Evolutionary conservation across 169 alveolate genomes (phyloP).

Genomic region (Plasmodium billcollinsi): DNA sequence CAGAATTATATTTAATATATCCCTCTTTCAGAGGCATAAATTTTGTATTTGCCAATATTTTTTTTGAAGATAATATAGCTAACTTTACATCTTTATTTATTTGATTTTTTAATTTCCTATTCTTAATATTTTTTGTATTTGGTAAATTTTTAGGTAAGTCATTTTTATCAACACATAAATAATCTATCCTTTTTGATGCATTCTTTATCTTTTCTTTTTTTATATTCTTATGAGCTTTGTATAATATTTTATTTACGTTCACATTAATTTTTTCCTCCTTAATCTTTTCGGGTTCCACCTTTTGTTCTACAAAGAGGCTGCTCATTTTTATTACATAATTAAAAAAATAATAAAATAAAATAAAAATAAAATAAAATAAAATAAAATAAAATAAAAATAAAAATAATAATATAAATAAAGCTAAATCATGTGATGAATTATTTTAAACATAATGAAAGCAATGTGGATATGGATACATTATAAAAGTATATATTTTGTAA

Average conservation of each 20-base stretch:
- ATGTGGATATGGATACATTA: too few species aligned
- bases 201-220: neutral
- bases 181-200: neutral
- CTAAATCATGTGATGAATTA: too few species aligned
- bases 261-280: constrained; percentile 5
- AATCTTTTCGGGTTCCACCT: constrained; percentile 23
- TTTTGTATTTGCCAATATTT: constrained; percentile 32
- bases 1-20: constrained; percentile 11
- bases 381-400: too few species aligned
- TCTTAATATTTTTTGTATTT: constrained; percentile 53
- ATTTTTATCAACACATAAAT: neutral
- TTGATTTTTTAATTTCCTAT: constrained; percentile 27
- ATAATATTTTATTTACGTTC: neutral
- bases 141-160: constrained; percentile 24
- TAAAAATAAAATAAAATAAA: too few species aligned
- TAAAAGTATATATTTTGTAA: too few species aligned
- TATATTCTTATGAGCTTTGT: neutral
- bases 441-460: too few species aligned
- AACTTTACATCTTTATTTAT: constrained; percentile 40
- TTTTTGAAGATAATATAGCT: constrained; percentile 54
- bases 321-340: neutral
- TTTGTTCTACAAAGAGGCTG: constrained; percentile 1
- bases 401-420: too few species aligned
- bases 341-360: too few species aligned
- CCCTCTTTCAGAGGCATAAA: constrained; percentile 33